These are phyloP conservation scores for Platanus orientalis DNA, from an alignment of 164 flowering plant species.

Conservation along the genomic window DNA sequence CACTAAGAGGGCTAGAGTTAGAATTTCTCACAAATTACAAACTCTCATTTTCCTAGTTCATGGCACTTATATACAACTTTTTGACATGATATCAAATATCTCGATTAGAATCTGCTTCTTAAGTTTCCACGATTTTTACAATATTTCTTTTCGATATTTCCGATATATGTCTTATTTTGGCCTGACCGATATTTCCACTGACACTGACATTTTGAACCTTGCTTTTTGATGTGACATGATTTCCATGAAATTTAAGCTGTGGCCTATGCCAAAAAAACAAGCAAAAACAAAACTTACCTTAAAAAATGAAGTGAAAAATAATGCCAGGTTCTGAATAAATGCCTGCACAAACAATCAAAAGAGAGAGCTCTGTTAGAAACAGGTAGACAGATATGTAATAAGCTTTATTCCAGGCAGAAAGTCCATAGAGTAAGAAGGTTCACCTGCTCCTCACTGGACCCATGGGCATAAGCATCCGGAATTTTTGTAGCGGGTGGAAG, in stretches of 20 bases:
- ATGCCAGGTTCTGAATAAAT: conserved; percentile 89
- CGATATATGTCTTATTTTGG: no score
- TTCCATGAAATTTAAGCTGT: background rate
- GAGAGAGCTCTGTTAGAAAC: background rate
- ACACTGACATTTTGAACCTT: no score
- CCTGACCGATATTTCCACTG: no score
- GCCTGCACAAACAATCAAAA: conserved; percentile 49
- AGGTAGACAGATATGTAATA: background rate
- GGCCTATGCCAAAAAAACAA: background rate
- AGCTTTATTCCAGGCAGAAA: background rate
- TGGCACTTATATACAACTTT: no score
- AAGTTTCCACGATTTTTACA: no score
- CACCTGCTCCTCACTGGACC: conserved; percentile 90
- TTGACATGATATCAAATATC: no score
- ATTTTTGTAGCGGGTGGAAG: conserved; percentile 72
- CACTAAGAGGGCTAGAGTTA: no score
- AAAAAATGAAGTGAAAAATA: conserved; percentile 90
- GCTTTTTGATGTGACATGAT: no score
- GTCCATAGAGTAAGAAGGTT: background rate
- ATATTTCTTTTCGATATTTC: no score
- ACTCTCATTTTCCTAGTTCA: no score
- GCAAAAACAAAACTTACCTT: conserved; percentile 69
- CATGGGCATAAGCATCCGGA: conserved; percentile 88
- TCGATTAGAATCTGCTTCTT: no score
- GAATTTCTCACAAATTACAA: no score